Percentiles rank a stretch among this genome's conserved stretches.
Conservation (phyloP, 75 land plant species). For the Cunninghamia lanceolata region DNA sequence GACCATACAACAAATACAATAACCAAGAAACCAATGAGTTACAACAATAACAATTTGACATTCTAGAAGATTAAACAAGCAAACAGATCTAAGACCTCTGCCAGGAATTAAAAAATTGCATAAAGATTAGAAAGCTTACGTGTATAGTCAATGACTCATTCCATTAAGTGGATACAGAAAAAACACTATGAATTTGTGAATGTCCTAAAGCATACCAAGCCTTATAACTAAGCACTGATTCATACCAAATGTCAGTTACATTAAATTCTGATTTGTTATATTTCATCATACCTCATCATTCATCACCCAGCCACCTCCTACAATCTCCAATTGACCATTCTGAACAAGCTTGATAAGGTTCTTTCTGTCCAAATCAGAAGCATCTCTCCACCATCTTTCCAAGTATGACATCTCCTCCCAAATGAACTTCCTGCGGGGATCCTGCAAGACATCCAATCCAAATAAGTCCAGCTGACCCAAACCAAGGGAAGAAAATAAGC, state of each 20-base stretch:
- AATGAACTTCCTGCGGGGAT: constrained; percentile 89
- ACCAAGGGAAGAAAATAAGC: not conserved
- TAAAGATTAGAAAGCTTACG: too few relatives aligned
- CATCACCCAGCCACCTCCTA: constrained; percentile 99
- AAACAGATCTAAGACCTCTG: too few relatives aligned
- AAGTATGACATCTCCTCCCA: constrained; percentile 99
- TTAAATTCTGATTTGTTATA: not conserved
- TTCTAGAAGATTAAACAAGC: not conserved
- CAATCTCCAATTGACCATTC: constrained; percentile 95
- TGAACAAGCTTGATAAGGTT: constrained; percentile 65
- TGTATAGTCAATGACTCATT: not conserved
- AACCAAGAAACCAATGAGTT: not conserved
- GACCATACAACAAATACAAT: not conserved
- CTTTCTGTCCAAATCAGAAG: constrained; percentile 50
- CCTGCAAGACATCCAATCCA: constrained; percentile 38
- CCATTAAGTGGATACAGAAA: not conserved
- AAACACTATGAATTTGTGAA: not conserved
- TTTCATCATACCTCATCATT: constrained; percentile 86
- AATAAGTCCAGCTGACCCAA: not conserved
- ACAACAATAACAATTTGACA: not conserved
- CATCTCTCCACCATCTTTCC: constrained; percentile 98
- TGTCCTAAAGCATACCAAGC: not conserved
- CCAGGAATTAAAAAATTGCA: too few relatives aligned
- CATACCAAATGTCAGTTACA: not conserved
- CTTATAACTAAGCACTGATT: not conserved